These are phyloP conservation scores for Fusarium sulawesiense DNA, from an alignment of 2,329 filamentous ascomycete genomes.

Conservation along the genomic window DNA sequence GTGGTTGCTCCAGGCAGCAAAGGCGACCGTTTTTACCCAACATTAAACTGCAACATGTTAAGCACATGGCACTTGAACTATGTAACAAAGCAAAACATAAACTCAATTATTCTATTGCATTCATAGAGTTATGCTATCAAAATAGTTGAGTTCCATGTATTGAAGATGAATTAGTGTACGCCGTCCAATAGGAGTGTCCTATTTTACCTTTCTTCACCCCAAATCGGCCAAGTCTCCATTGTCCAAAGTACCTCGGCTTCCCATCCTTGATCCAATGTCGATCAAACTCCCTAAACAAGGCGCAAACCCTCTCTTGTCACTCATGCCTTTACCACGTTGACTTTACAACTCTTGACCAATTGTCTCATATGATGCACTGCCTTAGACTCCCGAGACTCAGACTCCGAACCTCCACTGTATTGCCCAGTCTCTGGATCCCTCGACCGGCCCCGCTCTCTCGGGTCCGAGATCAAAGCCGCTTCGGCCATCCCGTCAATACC, in stretches of 20 bases:
- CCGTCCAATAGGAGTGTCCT: constrained; percentile 11
- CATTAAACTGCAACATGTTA: background rate
- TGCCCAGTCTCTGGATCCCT: constrained; percentile 24
- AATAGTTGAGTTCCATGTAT: background rate
- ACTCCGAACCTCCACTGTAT: constrained; percentile 18
- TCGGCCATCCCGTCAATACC: constrained; percentile 4
- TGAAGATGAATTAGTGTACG: background rate
- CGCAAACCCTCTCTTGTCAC: background rate
- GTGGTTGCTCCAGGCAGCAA: background rate
- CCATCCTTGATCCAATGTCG: constrained; percentile 15
- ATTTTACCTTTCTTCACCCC: constrained; percentile 4
- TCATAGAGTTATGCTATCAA: background rate
- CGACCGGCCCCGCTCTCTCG: constrained; percentile 24
- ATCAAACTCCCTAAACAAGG: constrained; percentile 1
- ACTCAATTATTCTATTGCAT: background rate
- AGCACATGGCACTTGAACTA: background rate
- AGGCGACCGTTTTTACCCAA: background rate
- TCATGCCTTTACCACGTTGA: background rate
- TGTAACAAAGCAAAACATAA: too few relatives aligned
- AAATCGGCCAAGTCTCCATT: constrained; percentile 14
- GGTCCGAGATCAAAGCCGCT: constrained; percentile 1
- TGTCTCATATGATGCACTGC: constrained; percentile 24
- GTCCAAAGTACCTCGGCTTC: constrained; percentile 29
- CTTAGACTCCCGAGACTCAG: constrained; percentile 18
- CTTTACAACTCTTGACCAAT: background rate